Percentiles rank a stretch among this genome's conserved stretches.
Conservation (phyloP, 139 green algal genomes). For the Astrephomene gubernaculifera region DNA sequence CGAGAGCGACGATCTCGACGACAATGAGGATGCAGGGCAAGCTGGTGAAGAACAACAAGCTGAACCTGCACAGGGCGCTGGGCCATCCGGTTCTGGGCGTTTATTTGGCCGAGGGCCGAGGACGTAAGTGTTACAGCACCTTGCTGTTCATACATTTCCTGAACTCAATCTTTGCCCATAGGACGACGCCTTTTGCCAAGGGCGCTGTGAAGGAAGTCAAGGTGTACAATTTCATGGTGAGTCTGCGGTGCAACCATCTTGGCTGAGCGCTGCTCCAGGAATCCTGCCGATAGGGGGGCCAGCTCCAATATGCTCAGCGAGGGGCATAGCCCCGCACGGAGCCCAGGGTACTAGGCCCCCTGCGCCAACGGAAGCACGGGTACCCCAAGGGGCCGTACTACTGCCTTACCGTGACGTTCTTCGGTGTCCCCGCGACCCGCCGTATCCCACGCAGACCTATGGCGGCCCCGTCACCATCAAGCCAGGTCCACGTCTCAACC, state of each 20-base stretch:
- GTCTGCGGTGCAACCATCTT: no score
- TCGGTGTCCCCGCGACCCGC: not conserved
- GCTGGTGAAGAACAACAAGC: not conserved
- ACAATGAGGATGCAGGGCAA: not conserved
- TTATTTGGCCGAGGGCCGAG: not conserved
- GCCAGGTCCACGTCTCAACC: constrained; percentile 89
- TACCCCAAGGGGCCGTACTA: no score
- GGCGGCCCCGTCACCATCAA: constrained; percentile 65
- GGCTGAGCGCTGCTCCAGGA: not conserved
- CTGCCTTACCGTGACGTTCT: no score
- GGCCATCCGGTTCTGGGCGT: not conserved
- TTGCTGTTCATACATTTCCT: not conserved
- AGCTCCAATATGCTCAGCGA: not conserved
- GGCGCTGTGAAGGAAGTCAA: not conserved
- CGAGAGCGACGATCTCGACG: no score
- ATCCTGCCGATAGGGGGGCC: not conserved
- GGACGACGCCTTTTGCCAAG: not conserved
- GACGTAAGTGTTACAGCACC: not conserved
- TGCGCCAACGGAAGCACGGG: not conserved
- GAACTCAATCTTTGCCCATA: not conserved
- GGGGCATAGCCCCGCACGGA: not conserved
- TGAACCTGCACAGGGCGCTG: not conserved
- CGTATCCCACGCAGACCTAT: constrained; percentile 77
- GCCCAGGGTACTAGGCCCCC: not conserved
- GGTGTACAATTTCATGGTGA: constrained; percentile 28